Conservation (phyloP, 495 filamentous ascomycete species). For the Beverwykella pulmonaria region DNA sequence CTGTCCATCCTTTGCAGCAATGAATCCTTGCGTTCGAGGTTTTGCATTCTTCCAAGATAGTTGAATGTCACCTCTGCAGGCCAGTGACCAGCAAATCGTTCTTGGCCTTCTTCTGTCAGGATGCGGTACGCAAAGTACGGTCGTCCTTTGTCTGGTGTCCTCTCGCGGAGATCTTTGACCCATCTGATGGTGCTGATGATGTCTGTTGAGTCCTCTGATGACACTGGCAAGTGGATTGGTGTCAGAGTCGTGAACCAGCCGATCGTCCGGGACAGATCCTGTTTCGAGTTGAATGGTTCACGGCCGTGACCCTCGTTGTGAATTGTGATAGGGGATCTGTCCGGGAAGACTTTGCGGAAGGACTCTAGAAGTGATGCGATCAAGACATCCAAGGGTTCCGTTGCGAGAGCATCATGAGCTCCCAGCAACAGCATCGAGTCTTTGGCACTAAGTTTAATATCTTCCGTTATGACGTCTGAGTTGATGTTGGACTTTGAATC, state of each 20-base stretch:
- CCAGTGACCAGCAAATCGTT: constrained; percentile 52
- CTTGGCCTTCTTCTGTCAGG: constrained; percentile 50
- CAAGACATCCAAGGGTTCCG: constrained; percentile 43
- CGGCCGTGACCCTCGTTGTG: constrained; percentile 46
- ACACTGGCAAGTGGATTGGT: constrained; percentile 38
- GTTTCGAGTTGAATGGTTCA: constrained; percentile 36
- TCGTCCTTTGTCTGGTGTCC: constrained; percentile 34
- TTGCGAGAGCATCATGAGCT: constrained; percentile 32
- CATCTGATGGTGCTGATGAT: constrained; percentile 39
- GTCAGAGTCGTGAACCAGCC: constrained; percentile 45
- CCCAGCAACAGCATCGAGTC: constrained; percentile 28
- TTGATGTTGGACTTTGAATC: constrained; percentile 24
- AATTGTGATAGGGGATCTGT: constrained; percentile 31
- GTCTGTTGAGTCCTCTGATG: constrained; percentile 28
- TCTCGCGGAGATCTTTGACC: constrained; percentile 33
- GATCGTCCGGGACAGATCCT: constrained; percentile 43
- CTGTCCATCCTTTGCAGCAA: constrained; percentile 61
- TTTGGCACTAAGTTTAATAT: constrained; percentile 31
- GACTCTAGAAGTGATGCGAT: constrained; percentile 43
- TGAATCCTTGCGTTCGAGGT: constrained; percentile 62
- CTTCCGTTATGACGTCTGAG: constrained; percentile 30
- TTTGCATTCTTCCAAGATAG: constrained; percentile 66
- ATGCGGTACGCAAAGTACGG: constrained; percentile 50
- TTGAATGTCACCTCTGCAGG: constrained; percentile 75
- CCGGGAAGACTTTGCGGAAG: constrained; percentile 41